These are phyloP conservation scores for Pholiota molesta DNA, from an alignment of 768 basidiomycete genomes.

Conservation along the genomic window DNA sequence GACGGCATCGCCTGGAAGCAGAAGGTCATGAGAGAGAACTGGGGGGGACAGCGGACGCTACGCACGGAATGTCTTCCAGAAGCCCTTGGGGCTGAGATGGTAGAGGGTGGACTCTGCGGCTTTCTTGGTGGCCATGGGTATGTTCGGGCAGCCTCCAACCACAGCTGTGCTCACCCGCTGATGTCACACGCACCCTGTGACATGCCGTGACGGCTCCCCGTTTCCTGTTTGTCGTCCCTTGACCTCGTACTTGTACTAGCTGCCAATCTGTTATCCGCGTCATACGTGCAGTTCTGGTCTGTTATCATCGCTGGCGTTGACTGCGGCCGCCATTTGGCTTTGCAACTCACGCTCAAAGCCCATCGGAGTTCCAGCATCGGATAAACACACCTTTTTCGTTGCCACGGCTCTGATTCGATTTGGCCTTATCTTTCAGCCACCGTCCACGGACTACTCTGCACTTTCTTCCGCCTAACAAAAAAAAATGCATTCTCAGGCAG, in stretches of 20 bases:
- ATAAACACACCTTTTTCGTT: not conserved
- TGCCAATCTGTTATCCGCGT: not conserved
- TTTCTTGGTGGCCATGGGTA: slow-evolving; percentile 72
- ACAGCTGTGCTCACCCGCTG: not conserved
- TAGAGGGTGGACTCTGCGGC: slow-evolving; percentile 88
- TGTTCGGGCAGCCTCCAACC: slow-evolving; percentile 24
- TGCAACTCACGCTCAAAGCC: not conserved
- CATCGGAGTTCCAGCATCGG: slow-evolving; percentile 1
- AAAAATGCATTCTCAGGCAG: not conserved
- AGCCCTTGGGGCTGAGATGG: slow-evolving; percentile 86
- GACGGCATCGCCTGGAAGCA: slow-evolving; percentile 69
- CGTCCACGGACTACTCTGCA: slow-evolving; percentile 2
- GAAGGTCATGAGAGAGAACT: slow-evolving; percentile 4
- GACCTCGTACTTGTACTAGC: not conserved
- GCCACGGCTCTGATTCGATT: not conserved
- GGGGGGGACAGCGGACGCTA: slow-evolving; percentile 15
- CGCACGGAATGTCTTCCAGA: slow-evolving; percentile 97
- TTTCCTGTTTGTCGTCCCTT: not conserved
- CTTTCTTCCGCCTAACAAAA: not conserved
- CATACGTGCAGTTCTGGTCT: not conserved
- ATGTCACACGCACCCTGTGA: slow-evolving; percentile 4
- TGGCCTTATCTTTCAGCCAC: not conserved
- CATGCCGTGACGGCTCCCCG: slow-evolving; percentile 1
- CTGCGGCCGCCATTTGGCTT: not conserved
- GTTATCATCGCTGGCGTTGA: not conserved